These are phyloP conservation scores for Kwoniella bestiolae DNA, from an alignment of 768 basidiomycete species.

Conservation along the genomic window DNA sequence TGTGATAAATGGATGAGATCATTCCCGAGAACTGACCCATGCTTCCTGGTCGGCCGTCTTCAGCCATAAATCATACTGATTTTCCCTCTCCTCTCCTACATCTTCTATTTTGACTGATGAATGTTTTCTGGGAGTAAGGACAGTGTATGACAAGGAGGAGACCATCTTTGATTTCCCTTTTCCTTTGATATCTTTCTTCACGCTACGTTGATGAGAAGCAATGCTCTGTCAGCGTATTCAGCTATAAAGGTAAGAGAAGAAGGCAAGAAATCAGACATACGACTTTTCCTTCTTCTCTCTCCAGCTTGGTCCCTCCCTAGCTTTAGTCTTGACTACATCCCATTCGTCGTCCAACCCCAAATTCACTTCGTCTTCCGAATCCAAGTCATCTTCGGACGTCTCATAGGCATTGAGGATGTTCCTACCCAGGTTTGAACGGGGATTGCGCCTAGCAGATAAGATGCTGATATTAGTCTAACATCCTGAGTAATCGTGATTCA, in stretches of 20 bases:
- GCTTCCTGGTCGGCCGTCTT: constrained; percentile 44
- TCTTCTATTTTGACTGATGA: not conserved
- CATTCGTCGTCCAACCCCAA: constrained; percentile 22
- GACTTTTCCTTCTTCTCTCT: constrained; percentile 6
- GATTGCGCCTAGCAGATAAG: constrained; percentile 11
- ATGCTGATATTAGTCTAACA: too few relatives aligned
- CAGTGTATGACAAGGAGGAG: constrained; percentile 3
- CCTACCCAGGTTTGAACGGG: constrained; percentile 21
- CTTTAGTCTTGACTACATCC: constrained; percentile 10
- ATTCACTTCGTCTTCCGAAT: constrained; percentile 45
- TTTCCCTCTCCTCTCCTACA: constrained; percentile 25
- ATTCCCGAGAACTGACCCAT: constrained; percentile 33
- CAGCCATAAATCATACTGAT: constrained; percentile 50
- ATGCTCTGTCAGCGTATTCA: not conserved
- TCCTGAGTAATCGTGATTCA: too few relatives aligned
- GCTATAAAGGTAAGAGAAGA: not conserved
- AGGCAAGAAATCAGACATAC: not conserved
- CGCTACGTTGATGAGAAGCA: not conserved
- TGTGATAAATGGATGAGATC: not conserved
- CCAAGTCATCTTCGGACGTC: constrained; percentile 30
- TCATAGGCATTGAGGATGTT: constrained; percentile 17
- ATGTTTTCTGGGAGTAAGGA: not conserved
- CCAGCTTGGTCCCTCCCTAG: constrained; percentile 2
- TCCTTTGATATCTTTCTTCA: constrained; percentile 1
- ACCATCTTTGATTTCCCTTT: constrained; percentile 8